A percentile compares a stretch with the other conserved stretches of the same genome.
phyloP scores from a whole-genome alignment of 2,329 filamentous ascomycete species.

The Pseudogymnoascus sp. region DNA sequence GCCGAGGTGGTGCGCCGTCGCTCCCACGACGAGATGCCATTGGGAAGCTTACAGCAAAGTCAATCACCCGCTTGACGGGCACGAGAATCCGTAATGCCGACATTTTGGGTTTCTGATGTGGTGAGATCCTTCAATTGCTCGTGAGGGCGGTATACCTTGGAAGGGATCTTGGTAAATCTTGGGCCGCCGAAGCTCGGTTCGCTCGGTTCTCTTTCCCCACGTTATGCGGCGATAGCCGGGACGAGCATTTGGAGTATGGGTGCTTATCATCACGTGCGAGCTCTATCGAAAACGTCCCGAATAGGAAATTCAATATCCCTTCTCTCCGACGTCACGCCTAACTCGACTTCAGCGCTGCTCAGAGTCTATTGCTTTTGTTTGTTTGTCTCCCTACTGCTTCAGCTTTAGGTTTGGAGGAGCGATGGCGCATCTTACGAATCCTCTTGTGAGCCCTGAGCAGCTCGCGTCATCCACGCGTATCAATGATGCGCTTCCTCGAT shows the following conservation, averaged over 20 bases:
- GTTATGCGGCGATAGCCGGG: slow-evolving; percentile 13
- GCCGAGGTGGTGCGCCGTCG: background rate
- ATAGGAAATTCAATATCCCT: slow-evolving; percentile 8
- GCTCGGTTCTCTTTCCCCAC: slow-evolving; percentile 12
- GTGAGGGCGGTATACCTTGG: slow-evolving; percentile 18
- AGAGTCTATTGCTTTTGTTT: background rate
- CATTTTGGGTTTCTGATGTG: slow-evolving; percentile 38
- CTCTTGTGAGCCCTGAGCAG: slow-evolving; percentile 66
- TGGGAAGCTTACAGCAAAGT: slow-evolving; percentile 63
- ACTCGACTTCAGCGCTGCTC: background rate
- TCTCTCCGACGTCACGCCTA: background rate
- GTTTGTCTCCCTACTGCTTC: background rate
- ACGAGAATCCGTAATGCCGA: slow-evolving; percentile 69
- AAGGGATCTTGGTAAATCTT: slow-evolving; percentile 9
- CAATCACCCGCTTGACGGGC: slow-evolving; percentile 77
- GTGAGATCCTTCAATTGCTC: slow-evolving; percentile 17
- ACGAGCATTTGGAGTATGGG: background rate
- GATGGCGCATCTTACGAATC: slow-evolving; percentile 62
- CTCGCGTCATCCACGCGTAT: slow-evolving; percentile 52
- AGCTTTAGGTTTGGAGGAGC: background rate
- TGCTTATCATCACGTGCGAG: background rate
- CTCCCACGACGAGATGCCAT: background rate
- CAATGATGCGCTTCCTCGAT: slow-evolving; percentile 51
- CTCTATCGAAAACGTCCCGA: slow-evolving; percentile 1
- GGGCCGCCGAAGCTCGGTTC: slow-evolving; percentile 10